Base-by-base conservation (phyloP, 805 yeast genomes). In the Saturnispora sekii region DNA sequence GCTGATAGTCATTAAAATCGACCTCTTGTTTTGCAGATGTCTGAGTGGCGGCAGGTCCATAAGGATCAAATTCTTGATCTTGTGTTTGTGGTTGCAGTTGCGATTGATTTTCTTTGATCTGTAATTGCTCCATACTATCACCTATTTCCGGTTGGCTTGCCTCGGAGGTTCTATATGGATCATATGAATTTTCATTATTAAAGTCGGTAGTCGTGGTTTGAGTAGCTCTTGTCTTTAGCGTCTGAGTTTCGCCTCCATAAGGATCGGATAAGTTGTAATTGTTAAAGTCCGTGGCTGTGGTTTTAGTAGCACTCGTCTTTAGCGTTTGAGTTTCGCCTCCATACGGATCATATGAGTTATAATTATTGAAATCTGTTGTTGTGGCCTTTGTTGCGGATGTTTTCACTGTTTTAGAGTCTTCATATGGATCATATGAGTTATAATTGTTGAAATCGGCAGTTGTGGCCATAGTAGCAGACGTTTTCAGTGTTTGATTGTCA, bases 1-100 rank as follows among this genome's bases (percentile, higher is more conserved):
- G 64, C 21, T 46, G 45, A 45, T 61, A 62, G 5, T 52, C 51
- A 35, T 62, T 59, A 39, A 60, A 53, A 43, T 60, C 61, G 9
- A 44, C 9, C 4, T 30, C 48, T 34, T 46, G 38, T 9, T 32
- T 43, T 40, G 14, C 51, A 35, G 30, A 39, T 39, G 32, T 16
- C 11, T 21, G 8, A 5, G 14, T 21, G 36, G 48, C 45, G 14
- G 55, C 49, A n/a, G 56, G 57, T n/a, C 59, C 54, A 41, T 56
- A 55, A 30, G 58, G 58, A 41, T 56, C 60, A 35, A 49, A 52
- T 3, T 35, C 47, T 9, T 47, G 38, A 5, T 39, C 18, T 30
- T 46, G 48, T 21, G 21, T 28, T 38, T 51, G 40, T 37, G 32
- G 8, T 35, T 34, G 41, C 38, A 28, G 5, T 40, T 38, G 44